Percentiles rank a stretch among this genome's conserved stretches.
Evolutionary conservation across 139 green algal species (phyloP).

Genomic region (Pleodorina starrii): DNA sequence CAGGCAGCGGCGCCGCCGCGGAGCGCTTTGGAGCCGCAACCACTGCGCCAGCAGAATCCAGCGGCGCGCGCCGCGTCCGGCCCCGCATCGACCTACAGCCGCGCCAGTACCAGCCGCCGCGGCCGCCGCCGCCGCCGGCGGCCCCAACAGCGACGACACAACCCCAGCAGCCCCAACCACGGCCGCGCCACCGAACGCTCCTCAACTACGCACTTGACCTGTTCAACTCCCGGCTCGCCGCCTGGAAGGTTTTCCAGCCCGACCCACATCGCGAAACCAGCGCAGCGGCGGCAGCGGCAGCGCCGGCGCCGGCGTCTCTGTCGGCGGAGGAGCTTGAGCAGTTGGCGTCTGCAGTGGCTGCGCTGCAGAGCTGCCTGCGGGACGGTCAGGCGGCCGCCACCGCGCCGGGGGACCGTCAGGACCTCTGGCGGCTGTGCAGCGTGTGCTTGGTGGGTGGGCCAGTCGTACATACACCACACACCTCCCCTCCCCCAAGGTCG

Average conservation of each 20-base stretch:
- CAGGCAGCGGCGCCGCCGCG: too few species aligned
- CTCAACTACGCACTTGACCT: constrained; percentile 17
- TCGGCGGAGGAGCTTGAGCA: background rate
- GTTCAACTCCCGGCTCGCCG: background rate
- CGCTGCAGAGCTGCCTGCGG: constrained; percentile 24
- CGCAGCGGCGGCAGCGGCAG: background rate
- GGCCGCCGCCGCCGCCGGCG: background rate
- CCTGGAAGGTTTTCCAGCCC: background rate
- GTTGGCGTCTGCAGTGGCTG: background rate
- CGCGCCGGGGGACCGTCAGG: background rate
- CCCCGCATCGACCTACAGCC: background rate
- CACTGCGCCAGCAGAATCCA: too few species aligned
- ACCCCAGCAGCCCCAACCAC: background rate
- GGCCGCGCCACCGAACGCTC: background rate
- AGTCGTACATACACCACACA: too few species aligned
- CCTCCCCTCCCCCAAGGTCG: too few species aligned
- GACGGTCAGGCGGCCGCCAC: background rate
- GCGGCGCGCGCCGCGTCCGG: background rate
- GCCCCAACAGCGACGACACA: background rate
- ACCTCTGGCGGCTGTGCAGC: constrained; percentile 39
- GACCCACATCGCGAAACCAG: background rate
- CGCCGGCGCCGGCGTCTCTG: background rate
- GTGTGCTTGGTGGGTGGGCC: constrained; percentile 2
- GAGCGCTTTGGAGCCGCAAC: too few species aligned
- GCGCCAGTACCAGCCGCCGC: background rate